phyloP scores from a whole-genome alignment of 2,329 filamentous ascomycete genomes.

The Albophoma yamanashiensis region DNA sequence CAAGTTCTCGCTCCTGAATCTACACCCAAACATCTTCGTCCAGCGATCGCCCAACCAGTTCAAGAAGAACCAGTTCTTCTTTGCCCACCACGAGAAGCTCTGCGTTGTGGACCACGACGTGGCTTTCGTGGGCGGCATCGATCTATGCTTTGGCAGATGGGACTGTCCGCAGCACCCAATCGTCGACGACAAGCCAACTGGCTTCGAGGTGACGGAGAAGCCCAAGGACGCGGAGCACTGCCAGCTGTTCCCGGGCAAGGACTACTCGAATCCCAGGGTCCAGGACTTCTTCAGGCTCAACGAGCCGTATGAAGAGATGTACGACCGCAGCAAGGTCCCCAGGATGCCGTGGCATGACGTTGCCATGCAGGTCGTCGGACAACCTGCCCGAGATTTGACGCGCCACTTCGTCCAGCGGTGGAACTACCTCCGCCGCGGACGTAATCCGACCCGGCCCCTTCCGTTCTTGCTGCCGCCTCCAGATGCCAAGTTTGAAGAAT shows the following conservation, averaged over 20 bases:
- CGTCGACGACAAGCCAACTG: conserved; percentile 87
- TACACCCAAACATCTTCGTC: conserved; percentile 94
- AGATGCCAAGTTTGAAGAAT: conserved; percentile 76
- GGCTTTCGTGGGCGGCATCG: conserved; percentile 90
- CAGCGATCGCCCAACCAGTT: conserved; percentile 96
- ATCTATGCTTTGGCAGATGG: conserved; percentile 95
- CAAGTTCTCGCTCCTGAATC: conserved; percentile 87
- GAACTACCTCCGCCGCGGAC: conserved; percentile 91
- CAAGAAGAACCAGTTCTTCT: conserved; percentile 98
- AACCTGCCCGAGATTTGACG: conserved; percentile 86
- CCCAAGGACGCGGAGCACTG: conserved; percentile 90
- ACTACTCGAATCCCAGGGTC: conserved; percentile 93
- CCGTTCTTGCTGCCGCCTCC: conserved; percentile 89
- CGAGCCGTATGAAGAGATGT: conserved; percentile 98
- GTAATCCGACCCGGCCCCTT: conserved; percentile 86
- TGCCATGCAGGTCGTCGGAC: conserved; percentile 93
- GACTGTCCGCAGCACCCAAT: conserved; percentile 89
- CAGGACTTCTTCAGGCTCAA: conserved; percentile 91
- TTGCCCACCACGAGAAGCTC: conserved; percentile 98
- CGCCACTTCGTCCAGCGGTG: conserved; percentile 95
- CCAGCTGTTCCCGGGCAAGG: conserved; percentile 93
- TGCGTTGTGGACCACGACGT: conserved; percentile 93
- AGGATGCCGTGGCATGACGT: conserved; percentile 99
- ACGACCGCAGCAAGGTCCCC: conserved; percentile 77
- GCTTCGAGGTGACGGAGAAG: conserved; percentile 66